A percentile compares a stretch with the other conserved stretches of the same genome.
phyloP scores from a whole-genome alignment of 495 filamentous ascomycete species.

The Aspergillus coremiiformis region DNA sequence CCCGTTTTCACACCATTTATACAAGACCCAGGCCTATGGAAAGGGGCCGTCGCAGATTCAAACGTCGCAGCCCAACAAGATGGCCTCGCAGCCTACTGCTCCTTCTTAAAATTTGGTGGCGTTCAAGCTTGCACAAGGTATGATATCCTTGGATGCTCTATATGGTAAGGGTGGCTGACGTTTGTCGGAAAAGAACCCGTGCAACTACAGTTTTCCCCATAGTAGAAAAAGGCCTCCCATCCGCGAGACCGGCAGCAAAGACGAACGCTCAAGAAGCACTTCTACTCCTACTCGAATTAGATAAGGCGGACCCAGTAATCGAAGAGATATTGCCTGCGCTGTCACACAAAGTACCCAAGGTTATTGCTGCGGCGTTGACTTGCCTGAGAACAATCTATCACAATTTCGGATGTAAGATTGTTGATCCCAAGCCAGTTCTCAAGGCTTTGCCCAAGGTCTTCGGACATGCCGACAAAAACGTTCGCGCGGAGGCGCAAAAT shows the following conservation, averaged over 20 bases:
- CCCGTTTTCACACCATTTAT: constrained; percentile 80
- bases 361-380: constrained; percentile 75
- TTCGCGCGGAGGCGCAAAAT: constrained; percentile 87
- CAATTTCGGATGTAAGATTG: constrained; percentile 91
- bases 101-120: constrained; percentile 85
- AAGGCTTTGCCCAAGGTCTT: constrained; percentile 88
- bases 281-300: constrained; percentile 81
- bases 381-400: constrained; percentile 79
- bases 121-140: constrained; percentile 67
- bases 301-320: constrained; percentile 76
- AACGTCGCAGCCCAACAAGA: constrained; percentile 98
- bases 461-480: constrained; percentile 96
- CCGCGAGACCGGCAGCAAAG: constrained; percentile 81
- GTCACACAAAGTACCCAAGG: constrained; percentile 88
- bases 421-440: constrained; percentile 91
- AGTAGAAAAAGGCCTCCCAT: constrained; percentile 86
- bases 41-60: constrained; percentile 85
- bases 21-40: constrained; percentile 81
- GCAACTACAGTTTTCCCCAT: constrained; percentile 65
- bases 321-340: constrained; percentile 84
- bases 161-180: constrained; percentile 5
- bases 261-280: constrained; percentile 78
- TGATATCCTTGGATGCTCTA: constrained; percentile 1
- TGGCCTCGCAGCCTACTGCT: constrained; percentile 75
- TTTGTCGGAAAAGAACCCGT: constrained; percentile 54